Percentiles rank a stretch among this genome's conserved stretches.
Conservation (phyloP, 208 protist species). For the Angomonas desouzai region DNA sequence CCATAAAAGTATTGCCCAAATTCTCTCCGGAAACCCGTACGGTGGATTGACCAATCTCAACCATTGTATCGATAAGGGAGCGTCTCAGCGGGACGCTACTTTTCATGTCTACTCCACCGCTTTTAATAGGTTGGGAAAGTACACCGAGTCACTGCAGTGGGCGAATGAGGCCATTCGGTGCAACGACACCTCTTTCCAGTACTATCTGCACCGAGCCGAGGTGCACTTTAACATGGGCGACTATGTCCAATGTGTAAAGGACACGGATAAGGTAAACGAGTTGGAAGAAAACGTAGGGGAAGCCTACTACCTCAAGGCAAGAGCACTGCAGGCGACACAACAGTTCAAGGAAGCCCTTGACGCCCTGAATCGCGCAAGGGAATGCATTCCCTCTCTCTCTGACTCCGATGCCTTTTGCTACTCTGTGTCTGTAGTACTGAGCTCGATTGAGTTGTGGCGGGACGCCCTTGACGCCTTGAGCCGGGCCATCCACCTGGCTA, state of each 20-base stretch:
- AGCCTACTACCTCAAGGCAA: conserved; percentile 75
- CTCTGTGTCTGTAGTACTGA: conserved; percentile 44
- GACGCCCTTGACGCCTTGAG: conserved; percentile 44
- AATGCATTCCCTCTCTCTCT: conserved; percentile 33
- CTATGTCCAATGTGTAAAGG: conserved; percentile 21
- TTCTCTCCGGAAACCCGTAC: conserved; percentile 25
- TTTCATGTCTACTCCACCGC: conserved; percentile 31
- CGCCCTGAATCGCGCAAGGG: conserved; percentile 50
- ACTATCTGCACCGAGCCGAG: conserved; percentile 19
- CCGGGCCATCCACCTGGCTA: conserved; percentile 34
- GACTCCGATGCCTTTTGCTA: conserved; percentile 40
- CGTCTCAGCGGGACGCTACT: neutral
- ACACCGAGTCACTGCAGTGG: conserved; percentile 41
- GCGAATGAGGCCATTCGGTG: conserved; percentile 27
- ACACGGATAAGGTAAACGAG: conserved; percentile 15
- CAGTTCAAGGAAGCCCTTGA: conserved; percentile 41
- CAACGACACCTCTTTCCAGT: neutral
- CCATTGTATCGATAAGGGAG: neutral
- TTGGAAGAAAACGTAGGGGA: conserved; percentile 21
- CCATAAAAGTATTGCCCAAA: conserved; percentile 6
- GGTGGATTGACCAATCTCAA: conserved; percentile 40
- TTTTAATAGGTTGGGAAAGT: conserved; percentile 28
- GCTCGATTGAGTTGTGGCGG: conserved; percentile 18
- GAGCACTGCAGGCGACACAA: conserved; percentile 65
- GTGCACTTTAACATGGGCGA: conserved; percentile 27